These are phyloP conservation scores for Penicillium coffeae DNA, from an alignment of 495 filamentous ascomycete genomes.

Conservation along the genomic window DNA sequence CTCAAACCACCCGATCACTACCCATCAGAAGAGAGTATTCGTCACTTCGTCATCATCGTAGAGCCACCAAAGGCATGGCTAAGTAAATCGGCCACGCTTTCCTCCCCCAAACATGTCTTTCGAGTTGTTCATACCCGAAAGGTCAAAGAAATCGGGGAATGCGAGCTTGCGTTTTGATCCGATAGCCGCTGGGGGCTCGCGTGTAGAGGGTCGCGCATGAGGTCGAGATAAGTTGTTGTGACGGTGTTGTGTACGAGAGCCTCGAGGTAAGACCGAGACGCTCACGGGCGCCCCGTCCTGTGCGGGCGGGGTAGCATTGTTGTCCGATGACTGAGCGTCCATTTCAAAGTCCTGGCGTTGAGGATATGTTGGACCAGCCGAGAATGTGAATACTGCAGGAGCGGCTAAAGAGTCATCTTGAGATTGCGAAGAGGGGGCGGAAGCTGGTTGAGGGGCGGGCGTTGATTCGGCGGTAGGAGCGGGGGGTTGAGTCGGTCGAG, in stretches of 20 bases:
- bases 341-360: constrained; percentile 60
- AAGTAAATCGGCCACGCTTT: constrained; percentile 71
- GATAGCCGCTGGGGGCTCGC: constrained; percentile 43
- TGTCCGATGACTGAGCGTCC: constrained; percentile 55
- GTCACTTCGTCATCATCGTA: constrained; percentile 37
- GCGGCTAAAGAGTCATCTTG: constrained; percentile 27
- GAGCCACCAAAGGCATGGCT: constrained; percentile 24
- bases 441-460: constrained; percentile 23
- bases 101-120: constrained; percentile 64
- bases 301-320: constrained; percentile 20
- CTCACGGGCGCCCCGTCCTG: constrained; percentile 42
- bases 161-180: constrained; percentile 78
- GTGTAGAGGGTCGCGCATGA: constrained; percentile 40
- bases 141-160: constrained; percentile 76
- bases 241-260: constrained; percentile 48
- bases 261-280: constrained; percentile 51
- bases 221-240: constrained; percentile 40
- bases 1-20: constrained; percentile 31
- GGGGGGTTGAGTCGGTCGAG: constrained; percentile 33
- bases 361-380: constrained; percentile 56
- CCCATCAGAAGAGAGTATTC: constrained; percentile 37
- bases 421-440: constrained; percentile 19
- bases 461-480: constrained; percentile 35
- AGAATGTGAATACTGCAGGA: constrained; percentile 62
- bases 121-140: constrained; percentile 61